Evolutionary conservation across 23 red algal genomes (phyloP).

Genomic region (Gracilaria domingensis): DNA sequence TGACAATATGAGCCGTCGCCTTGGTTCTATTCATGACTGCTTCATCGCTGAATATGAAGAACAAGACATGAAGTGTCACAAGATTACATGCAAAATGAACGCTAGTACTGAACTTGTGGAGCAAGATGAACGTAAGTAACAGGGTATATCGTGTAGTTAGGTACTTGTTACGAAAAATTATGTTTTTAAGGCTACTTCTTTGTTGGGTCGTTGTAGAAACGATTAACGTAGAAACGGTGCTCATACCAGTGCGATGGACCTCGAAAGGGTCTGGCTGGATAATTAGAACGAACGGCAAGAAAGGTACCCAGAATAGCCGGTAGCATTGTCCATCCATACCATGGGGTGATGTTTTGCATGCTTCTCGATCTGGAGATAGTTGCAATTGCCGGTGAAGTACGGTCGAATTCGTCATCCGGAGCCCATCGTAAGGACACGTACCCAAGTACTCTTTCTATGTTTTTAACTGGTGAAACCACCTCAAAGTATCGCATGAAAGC

Average conservation of each 20-base stretch:
- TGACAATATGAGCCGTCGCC: background rate
- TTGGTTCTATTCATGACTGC: background rate
- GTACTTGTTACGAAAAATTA: background rate
- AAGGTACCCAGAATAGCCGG: background rate
- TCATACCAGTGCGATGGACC: background rate
- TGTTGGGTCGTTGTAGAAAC: background rate
- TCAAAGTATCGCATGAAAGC: background rate
- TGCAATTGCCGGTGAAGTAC: background rate
- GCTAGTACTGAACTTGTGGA: too few relatives aligned
- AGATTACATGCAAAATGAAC: too few relatives aligned
- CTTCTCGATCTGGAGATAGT: background rate
- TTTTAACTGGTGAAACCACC: background rate
- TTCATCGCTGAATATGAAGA: background rate
- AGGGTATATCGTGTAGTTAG: too few relatives aligned
- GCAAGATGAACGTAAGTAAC: too few relatives aligned
- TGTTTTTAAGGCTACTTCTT: background rate
- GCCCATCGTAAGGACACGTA: background rate
- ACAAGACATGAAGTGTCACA: too few relatives aligned
- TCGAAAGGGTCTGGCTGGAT: background rate
- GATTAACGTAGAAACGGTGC: constrained; percentile 12
- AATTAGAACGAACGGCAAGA: background rate
- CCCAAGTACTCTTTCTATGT: background rate
- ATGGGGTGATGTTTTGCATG: background rate
- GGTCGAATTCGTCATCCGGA: background rate
- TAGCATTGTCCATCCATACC: background rate